A percentile compares a stretch with the other conserved stretches of the same genome.
Conservation (phyloP, 352 stramenopile species). For the Pythium rhizo-oryzae region DNA sequence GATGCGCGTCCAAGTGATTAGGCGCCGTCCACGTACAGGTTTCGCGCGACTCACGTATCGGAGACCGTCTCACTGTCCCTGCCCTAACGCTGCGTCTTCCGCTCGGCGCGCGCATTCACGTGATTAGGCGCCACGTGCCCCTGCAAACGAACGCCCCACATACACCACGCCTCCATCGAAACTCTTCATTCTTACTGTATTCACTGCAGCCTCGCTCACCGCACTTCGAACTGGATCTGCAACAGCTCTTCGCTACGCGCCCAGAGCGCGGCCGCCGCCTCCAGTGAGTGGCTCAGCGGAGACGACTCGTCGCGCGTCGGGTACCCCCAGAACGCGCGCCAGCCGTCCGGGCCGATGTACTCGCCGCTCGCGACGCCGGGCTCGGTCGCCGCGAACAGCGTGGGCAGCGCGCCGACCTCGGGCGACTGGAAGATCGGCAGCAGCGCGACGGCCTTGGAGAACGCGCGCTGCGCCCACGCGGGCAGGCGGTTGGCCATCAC, state of each 20-base stretch:
- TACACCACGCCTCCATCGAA: not conserved
- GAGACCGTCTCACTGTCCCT: not conserved
- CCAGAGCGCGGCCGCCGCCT: conserved; percentile 21
- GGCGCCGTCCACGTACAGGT: not conserved
- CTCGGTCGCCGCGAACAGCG: conserved; percentile 53
- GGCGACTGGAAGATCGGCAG: conserved; percentile 49
- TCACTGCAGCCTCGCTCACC: not conserved
- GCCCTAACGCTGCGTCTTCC: not conserved
- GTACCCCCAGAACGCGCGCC: conserved; percentile 45
- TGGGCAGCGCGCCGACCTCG: conserved; percentile 49
- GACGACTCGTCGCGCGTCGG: conserved; percentile 43
- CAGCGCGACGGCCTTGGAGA: conserved; percentile 42
- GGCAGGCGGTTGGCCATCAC: conserved; percentile 32
- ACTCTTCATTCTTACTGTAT: not conserved
- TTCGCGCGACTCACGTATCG: not conserved
- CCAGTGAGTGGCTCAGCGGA: conserved; percentile 26
- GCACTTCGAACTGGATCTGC: conserved; percentile 13
- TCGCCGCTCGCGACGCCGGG: conserved; percentile 46
- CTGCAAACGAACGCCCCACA: not conserved
- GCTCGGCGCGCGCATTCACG: too few relatives aligned
- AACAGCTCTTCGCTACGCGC: conserved; percentile 28
- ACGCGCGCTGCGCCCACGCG: conserved; percentile 38
- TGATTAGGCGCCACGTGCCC: too few relatives aligned
- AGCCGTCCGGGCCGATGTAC: conserved; percentile 56
- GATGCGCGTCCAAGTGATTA: not conserved